These are phyloP conservation scores for Colletotrichum cereale DNA, from an alignment of 2,329 filamentous ascomycete genomes.

Conservation along the genomic window DNA sequence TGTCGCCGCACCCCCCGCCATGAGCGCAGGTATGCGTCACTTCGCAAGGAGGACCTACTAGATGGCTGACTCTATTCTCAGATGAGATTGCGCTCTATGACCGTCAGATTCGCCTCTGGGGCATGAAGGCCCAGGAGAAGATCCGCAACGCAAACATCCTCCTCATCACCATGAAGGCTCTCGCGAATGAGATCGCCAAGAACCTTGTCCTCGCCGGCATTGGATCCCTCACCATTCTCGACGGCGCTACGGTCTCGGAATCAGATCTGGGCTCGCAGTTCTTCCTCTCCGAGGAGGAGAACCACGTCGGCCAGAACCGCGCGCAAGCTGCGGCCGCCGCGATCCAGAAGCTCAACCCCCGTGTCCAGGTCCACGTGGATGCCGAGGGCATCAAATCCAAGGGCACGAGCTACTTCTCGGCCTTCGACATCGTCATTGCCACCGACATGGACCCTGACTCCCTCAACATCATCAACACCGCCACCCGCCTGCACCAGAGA, in stretches of 20 bases:
- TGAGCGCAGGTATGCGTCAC: slow-evolving; percentile 47
- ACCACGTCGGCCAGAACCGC: slow-evolving; percentile 83
- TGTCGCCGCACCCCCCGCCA: slow-evolving; percentile 41
- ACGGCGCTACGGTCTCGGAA: slow-evolving; percentile 80
- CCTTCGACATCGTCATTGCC: slow-evolving; percentile 88
- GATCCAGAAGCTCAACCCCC: slow-evolving; percentile 88
- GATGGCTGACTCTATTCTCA: slow-evolving; percentile 49
- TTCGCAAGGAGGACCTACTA: neutral
- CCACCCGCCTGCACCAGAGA: slow-evolving; percentile 80
- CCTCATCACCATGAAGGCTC: slow-evolving; percentile 86
- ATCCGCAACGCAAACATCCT: slow-evolving; percentile 92
- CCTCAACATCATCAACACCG: slow-evolving; percentile 85
- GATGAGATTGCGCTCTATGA: slow-evolving; percentile 99
- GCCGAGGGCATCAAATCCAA: slow-evolving; percentile 75
- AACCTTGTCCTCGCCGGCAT: slow-evolving; percentile 93
- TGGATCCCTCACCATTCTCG: slow-evolving; percentile 88
- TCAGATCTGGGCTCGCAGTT: slow-evolving; percentile 87
- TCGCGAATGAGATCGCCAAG: slow-evolving; percentile 96
- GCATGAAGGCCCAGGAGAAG: slow-evolving; percentile 92
- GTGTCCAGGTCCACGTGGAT: slow-evolving; percentile 82
- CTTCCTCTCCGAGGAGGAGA: slow-evolving; percentile 76
- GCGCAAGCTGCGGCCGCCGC: slow-evolving; percentile 83
- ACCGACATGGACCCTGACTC: slow-evolving; percentile 85
- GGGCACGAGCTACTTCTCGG: slow-evolving; percentile 78
- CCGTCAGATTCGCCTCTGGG: slow-evolving; percentile 97